Evolutionary conservation across 2,329 filamentous ascomycete genomes (phyloP), one percentile per base, ranked within the genome.

Genomic region (Hypoxylon rubiginosum): DNA sequence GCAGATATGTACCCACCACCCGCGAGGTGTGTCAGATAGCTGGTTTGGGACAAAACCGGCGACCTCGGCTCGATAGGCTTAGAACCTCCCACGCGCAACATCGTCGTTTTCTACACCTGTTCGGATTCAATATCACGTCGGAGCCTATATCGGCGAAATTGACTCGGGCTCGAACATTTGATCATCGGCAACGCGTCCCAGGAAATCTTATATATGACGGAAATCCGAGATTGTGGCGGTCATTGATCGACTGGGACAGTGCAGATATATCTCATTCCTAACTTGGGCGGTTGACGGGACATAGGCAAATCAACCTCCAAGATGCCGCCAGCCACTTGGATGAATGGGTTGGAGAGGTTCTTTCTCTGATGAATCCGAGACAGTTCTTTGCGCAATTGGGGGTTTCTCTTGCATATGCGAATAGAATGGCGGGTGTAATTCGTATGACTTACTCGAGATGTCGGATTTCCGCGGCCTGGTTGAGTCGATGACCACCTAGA

Each of bases 201-300:
- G n/a, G 39, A 43, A 24, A 24, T 41, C 5, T 43, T 21, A 21
- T 43, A 43, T 21, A 43, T 43, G 39, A 43, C 39, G 39, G 39
- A 43, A 19, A 21, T 43, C n/a, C 17, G 17, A 21, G 17, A 43
- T 43, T 21, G 39, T 43, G 39, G 39, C 39, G 39, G 39, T 43
- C 39, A 43, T 21, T 43, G 39, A 43, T 43, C 39, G 39, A 21
- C 39, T n/a, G n/a, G n/a, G n/a, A 24, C 39, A 19, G 6, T 43
- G 39, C 39, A 43, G 39, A 43, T 43, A 43, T 43, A 43, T 43
- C 39, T 43, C 39, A 43, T 43, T 43, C 39, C 17, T 9, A 43
- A 43, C 39, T 17, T 43, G 39, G 17, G 19, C 39, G 9, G 10
- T n/a, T 5, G 39, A 6, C 9, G 17, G 8, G n/a, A n/a, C 6